These are phyloP conservation scores for Apiospora phragmitis DNA, from an alignment of 2,329 filamentous ascomycete species.

Conservation along the genomic window DNA sequence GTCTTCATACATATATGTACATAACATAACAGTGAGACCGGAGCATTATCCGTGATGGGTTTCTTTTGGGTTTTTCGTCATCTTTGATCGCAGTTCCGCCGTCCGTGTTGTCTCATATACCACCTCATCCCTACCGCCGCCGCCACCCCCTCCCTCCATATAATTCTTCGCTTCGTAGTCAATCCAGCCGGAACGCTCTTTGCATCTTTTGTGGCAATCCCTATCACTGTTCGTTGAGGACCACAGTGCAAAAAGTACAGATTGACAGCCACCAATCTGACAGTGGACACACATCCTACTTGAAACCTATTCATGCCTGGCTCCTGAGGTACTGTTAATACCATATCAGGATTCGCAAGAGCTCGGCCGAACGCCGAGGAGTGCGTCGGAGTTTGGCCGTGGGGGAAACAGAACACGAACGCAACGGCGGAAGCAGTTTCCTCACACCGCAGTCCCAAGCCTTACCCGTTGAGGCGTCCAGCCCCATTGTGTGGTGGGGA, in stretches of 20 bases:
- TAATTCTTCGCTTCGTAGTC: not conserved
- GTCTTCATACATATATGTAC: not conserved
- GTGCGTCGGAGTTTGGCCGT: not conserved
- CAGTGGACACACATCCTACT: too few species aligned
- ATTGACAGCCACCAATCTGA: not conserved
- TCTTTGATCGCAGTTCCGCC: not conserved
- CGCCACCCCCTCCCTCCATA: too few species aligned
- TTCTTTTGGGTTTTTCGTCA: not conserved
- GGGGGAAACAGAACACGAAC: not conserved
- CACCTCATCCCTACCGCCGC: not conserved
- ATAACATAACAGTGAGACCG: not conserved
- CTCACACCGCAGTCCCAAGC: not conserved
- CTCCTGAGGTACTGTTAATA: not conserved
- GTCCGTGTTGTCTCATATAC: not conserved
- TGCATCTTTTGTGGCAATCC: not conserved
- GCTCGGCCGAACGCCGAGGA: not conserved
- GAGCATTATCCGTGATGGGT: not conserved
- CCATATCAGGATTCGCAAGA: not conserved
- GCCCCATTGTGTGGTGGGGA: not conserved
- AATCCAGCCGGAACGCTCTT: not conserved
- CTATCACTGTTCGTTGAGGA: not conserved
- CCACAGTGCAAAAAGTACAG: not conserved
- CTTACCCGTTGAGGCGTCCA: not conserved
- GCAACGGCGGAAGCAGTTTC: not conserved
- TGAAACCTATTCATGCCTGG: not conserved